Conservation (phyloP, 2,329 filamentous ascomycete species). For the Hyphodiscus sp. region DNA sequence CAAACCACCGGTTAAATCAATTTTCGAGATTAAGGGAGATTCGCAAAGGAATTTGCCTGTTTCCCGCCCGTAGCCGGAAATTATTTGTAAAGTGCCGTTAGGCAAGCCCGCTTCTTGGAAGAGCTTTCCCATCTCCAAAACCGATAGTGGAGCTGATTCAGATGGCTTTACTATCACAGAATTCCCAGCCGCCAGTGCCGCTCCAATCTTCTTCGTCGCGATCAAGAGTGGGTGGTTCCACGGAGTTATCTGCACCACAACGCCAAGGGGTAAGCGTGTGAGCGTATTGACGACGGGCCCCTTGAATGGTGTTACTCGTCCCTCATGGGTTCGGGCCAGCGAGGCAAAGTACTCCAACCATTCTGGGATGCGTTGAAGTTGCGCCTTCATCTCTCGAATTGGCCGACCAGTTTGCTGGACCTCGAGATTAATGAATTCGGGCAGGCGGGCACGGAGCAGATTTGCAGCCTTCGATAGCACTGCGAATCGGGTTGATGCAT, state of each 20-base stretch:
- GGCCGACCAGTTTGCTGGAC: conserved; percentile 62
- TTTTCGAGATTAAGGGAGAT: conserved; percentile 55
- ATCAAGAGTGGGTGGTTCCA: conserved; percentile 55
- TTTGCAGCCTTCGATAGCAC: conserved; percentile 54
- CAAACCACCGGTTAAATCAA: conserved; percentile 63
- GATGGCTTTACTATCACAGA: conserved; percentile 33
- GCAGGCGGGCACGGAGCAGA: conserved; percentile 46
- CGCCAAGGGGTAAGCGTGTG: conserved; percentile 49
- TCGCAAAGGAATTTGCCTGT: conserved; percentile 49
- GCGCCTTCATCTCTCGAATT: conserved; percentile 63
- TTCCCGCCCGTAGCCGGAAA: conserved; percentile 46
- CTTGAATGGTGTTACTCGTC: conserved; percentile 56
- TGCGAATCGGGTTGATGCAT: conserved; percentile 42
- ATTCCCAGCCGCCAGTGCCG: conserved; percentile 31
- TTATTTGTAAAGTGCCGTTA: conserved; percentile 36
- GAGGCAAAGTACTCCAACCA: conserved; percentile 70
- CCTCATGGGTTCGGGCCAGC: conserved; percentile 60
- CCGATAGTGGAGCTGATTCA: conserved; percentile 38
- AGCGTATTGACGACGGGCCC: conserved; percentile 54
- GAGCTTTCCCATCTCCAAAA: conserved; percentile 33
- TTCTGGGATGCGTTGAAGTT: conserved; percentile 57
- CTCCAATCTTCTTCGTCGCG: conserved; percentile 41
- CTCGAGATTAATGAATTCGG: conserved; percentile 54
- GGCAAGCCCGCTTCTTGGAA: conserved; percentile 38
- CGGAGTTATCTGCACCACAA: conserved; percentile 50